phyloP scores from a whole-genome alignment of 768 basidiomycete species.

The Atractiella rhizophila region DNA sequence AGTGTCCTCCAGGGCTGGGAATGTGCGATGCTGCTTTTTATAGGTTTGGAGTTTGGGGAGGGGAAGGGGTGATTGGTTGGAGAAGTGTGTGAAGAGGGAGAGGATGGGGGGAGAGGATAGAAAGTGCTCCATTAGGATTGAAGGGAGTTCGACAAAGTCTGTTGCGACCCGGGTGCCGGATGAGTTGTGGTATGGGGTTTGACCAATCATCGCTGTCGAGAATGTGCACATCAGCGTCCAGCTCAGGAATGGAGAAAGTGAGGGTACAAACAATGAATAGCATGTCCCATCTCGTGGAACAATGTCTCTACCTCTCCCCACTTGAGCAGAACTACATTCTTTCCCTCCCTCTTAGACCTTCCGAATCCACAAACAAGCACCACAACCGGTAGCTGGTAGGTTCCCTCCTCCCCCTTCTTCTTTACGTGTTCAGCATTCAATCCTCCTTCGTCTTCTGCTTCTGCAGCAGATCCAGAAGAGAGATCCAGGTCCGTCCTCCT shows the following conservation, averaged over 20 bases:
- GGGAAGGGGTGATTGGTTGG: constrained; percentile 21
- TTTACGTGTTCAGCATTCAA: constrained; percentile 24
- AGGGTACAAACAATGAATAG: constrained; percentile 71
- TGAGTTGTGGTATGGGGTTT: constrained; percentile 92
- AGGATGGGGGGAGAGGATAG: constrained; percentile 60
- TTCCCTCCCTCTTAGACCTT: constrained; percentile 32
- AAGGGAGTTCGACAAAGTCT: constrained; percentile 92
- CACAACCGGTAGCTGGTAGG: constrained; percentile 69
- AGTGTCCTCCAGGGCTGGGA: constrained; percentile 52
- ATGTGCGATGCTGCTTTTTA: constrained; percentile 16
- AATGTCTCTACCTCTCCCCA: constrained; percentile 88
- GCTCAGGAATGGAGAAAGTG: neutral
- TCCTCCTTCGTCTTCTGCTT: constrained; percentile 23
- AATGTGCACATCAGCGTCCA: neutral
- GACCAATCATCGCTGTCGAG: constrained; percentile 75
- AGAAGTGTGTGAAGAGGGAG: constrained; percentile 31
- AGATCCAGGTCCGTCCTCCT: constrained; percentile 42
- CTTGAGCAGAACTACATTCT: constrained; percentile 46
- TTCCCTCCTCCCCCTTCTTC: constrained; percentile 38
- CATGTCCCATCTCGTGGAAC: constrained; percentile 98
- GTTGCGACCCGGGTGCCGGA: constrained; percentile 93
- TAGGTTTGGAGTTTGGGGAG: constrained; percentile 19
- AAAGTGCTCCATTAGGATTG: constrained; percentile 97
- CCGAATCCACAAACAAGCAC: constrained; percentile 74
- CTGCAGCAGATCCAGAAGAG: constrained; percentile 9